Evolutionary conservation across 2,329 filamentous ascomycete species (phyloP).

Genomic region (Elsinoe fawcettii): DNA sequence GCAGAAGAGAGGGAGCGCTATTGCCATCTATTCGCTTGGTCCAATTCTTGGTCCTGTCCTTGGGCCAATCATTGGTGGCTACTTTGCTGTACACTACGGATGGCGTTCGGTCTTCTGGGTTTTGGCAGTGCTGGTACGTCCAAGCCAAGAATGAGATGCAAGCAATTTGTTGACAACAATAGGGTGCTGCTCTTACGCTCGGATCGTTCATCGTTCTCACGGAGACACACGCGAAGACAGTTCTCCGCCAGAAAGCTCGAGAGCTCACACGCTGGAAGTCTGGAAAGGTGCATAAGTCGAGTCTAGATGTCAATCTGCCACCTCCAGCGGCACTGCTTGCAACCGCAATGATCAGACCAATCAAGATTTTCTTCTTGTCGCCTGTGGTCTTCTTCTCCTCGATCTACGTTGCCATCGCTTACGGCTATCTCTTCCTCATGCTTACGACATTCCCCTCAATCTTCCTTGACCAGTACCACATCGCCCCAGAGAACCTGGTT

Average conservation of each 20-base stretch:
- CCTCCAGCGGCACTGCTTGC: conserved; percentile 5
- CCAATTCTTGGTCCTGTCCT: conserved; percentile 36
- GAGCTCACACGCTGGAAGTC: conserved; percentile 3
- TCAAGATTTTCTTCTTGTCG: conserved; percentile 51
- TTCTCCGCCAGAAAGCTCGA: conserved; percentile 7
- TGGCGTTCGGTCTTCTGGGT: conserved; percentile 51
- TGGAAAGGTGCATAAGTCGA: conserved; percentile 6
- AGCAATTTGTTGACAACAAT: not conserved
- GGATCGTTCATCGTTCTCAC: conserved; percentile 6
- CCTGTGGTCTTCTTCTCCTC: conserved; percentile 45
- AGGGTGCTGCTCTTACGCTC: conserved; percentile 2
- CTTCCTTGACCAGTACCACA: conserved; percentile 35
- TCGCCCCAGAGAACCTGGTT: conserved; percentile 32
- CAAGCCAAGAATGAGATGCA: not conserved
- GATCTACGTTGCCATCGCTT: conserved; percentile 41
- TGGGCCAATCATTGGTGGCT: conserved; percentile 46
- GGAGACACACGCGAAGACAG: conserved; percentile 9
- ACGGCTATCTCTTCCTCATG: conserved; percentile 39
- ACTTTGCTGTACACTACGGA: conserved; percentile 39
- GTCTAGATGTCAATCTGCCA: conserved; percentile 10
- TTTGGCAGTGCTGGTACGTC: conserved; percentile 36
- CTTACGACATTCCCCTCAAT: conserved; percentile 41
- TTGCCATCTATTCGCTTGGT: conserved; percentile 36
- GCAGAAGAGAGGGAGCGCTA: conserved; percentile 37
- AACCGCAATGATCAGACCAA: conserved; percentile 44